Evolutionary conservation across 192 early-diverging fungal species (phyloP), one percentile per base, ranked within the genome.

Genomic region (Coemansia sp.): DNA sequence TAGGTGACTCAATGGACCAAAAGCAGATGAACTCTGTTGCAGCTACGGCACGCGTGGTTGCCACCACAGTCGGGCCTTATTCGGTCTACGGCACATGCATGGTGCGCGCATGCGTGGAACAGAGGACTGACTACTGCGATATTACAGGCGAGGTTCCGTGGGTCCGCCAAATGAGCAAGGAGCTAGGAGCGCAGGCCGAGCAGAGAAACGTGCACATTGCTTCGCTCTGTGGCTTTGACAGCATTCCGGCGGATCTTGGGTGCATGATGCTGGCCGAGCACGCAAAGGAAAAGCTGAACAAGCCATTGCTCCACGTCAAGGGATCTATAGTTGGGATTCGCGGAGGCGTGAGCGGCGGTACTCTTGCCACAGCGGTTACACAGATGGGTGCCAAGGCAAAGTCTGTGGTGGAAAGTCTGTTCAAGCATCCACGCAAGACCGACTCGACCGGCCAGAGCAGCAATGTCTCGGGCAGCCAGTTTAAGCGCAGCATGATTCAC

Each of bases 201-300:
- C 76, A 69, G 18, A 88, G 87, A 40, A 84, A 86, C 39, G 86
- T 89, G 8, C 80, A 89, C n/a, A 88, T 98, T 58, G 89, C 94
- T 4, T 89, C 93, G 19, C 65, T 85, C 41, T 95, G 92, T 70
- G 96, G 94, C 5, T 98, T 96, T 72, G 96, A 98, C 71, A 93
- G 91, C 26, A 87, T 98, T 3, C 95, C 95, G 2, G 92, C 91
- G 15, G 95, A 97, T 67, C 69, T 97, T 11, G 92, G 93, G 19
- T 84, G 88, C 21, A 86, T 90, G 48, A 87, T 97, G 93, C 77
- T 88, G 10, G 86, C 86, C 0, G 74, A 89, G 47, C 85, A 83
- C 61, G 66, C 88, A 10, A 77, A 72, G 32, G 64, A 82, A 10
- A 68, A 85, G 36, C 66, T 87, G 49, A 65, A 75, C 12, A 63